Base-by-base conservation (phyloP, 306 rosid genomes). In the Quercus variabilis region DNA sequence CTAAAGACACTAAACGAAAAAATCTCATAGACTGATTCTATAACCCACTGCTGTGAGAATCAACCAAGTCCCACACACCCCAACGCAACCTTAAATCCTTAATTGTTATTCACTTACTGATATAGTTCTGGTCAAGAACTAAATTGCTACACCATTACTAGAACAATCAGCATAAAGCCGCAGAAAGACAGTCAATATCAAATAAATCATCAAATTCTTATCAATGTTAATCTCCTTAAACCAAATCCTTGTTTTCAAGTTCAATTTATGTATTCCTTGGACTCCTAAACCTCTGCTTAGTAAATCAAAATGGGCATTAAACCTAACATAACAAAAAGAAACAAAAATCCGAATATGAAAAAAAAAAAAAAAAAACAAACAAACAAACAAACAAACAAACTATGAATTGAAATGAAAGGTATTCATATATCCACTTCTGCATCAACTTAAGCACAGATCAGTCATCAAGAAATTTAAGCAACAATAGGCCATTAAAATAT, bases 381-480 rank as follows among this genome's bases (percentile, higher is more conserved):
- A 21, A 21, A 21, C n/a, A n/a, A n/a, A n/a, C n/a, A 52, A 71
- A 33, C 69, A 80, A 73, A 72, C 84, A 58, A 79, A 70, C 63
- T 79, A 65, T 49, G 63, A 85, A 55, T 67, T 43, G 46, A 77
- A 71, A 15, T 56, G 74, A n/a, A 6, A 74, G 56, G 81, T 65
- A 77, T 33, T 41, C 4, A 33, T 35, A 21, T 17, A 80, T 74
- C 81, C 33, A 83, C 55, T 70, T 59, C 74, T 46, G 55, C 75
- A 63, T 79, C 90, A 18, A 60, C 81, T 83, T 59, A 58, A 86
- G 72, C 85, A 71, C 81, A 87, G 92, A 86, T 86, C 89, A 88
- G 85, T 76, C 78, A 56, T 65, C 73, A 23, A 78, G 5, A 71
- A 63, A 28, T 41, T 14, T 72, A 58, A 79, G 60, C 72, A 82